Conservation (phyloP, 768 basidiomycete genomes). For the Hygrophoropsis aurantiaca region DNA sequence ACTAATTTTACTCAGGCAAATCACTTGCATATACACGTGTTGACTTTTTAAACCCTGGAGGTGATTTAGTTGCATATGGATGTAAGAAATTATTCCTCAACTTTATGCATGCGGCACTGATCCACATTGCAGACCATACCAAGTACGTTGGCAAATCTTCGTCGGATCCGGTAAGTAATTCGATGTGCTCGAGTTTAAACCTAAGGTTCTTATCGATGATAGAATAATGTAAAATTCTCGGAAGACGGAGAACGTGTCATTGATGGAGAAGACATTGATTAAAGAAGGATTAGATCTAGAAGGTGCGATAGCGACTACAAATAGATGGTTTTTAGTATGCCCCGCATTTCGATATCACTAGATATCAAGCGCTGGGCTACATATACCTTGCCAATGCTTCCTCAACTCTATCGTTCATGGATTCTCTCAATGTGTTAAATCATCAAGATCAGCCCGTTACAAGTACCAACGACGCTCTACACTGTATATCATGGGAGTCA, state of each 20-base stretch:
- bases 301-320: too few relatives aligned
- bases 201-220: background rate
- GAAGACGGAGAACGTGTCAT: conserved; percentile 72
- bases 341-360: too few relatives aligned
- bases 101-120: conserved; percentile 1
- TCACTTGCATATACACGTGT: conserved; percentile 79
- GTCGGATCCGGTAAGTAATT: conserved; percentile 36
- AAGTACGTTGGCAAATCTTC: conserved; percentile 79
- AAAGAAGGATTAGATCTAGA: background rate
- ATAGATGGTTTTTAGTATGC: too few relatives aligned
- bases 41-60: conserved; percentile 65
- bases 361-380: too few relatives aligned
- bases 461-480: too few relatives aligned
- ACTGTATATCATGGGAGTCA: too few relatives aligned
- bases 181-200: background rate
- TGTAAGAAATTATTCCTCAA: conserved; percentile 44
- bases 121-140: conserved; percentile 62
- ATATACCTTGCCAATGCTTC: too few relatives aligned
- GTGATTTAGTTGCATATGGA: conserved; percentile 79
- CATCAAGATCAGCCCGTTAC: too few relatives aligned
- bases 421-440: too few relatives aligned
- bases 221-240: conserved; percentile 80
- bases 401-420: too few relatives aligned
- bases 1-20: conserved; percentile 49
- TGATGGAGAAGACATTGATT: conserved; percentile 58